Conservation (phyloP, 768 basidiomycete genomes). For the Scleroderma bovista region DNA sequence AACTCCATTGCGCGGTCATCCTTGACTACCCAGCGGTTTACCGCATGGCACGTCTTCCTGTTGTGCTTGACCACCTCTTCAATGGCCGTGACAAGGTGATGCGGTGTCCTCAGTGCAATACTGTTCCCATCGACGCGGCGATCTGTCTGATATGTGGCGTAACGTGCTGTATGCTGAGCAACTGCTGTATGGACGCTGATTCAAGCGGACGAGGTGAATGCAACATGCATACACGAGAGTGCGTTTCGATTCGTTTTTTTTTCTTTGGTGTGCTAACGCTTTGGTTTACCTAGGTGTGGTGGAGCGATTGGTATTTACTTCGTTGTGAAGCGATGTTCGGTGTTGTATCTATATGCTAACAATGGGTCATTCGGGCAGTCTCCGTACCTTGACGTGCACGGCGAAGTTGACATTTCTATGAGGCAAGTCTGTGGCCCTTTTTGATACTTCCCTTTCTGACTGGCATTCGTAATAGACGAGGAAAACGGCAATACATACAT, state of each 20-base stretch:
- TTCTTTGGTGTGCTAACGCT: background rate
- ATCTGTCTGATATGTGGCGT: slow-evolving; percentile 89
- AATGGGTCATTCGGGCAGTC: slow-evolving; percentile 86
- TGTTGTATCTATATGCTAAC: slow-evolving; percentile 82
- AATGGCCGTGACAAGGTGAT: slow-evolving; percentile 66
- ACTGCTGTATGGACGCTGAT: slow-evolving; percentile 76
- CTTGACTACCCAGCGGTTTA: slow-evolving; percentile 84
- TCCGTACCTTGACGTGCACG: slow-evolving; percentile 91
- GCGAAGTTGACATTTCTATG: slow-evolving; percentile 90
- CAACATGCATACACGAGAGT: slow-evolving; percentile 94
- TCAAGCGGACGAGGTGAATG: slow-evolving; percentile 74
- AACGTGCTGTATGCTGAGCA: slow-evolving; percentile 83
- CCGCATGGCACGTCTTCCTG: slow-evolving; percentile 74
- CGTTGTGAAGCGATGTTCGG: slow-evolving; percentile 84
- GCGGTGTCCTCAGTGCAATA: slow-evolving; percentile 71
- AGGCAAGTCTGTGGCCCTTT: slow-evolving; percentile 44
- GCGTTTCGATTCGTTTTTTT: slow-evolving; percentile 30
- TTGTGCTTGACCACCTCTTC: slow-evolving; percentile 79
- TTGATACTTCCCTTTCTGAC: background rate
- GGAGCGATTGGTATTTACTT: slow-evolving; percentile 88
- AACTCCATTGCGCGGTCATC: slow-evolving; percentile 71
- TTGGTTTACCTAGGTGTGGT: slow-evolving; percentile 59
- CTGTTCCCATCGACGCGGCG: slow-evolving; percentile 78
- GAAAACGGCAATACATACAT: slow-evolving; percentile 85
- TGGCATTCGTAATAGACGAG: slow-evolving; percentile 48